These are phyloP conservation scores for Mentha longifolia DNA, from an alignment of 257 asterid genomes.

Conservation along the genomic window DNA sequence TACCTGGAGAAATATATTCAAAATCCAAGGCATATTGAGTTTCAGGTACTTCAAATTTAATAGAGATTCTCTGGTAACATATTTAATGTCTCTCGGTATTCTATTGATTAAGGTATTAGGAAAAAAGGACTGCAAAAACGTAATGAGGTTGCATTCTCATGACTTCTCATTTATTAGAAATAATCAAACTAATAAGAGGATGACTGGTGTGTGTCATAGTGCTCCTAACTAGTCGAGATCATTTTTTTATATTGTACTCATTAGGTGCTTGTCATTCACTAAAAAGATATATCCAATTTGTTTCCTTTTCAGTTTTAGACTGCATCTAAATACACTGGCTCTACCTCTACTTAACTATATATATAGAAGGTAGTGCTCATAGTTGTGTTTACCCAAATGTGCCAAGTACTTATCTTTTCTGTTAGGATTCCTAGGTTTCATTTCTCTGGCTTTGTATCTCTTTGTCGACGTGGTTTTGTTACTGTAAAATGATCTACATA, in stretches of 20 bases:
- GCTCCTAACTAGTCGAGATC: neutral
- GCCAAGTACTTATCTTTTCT: neutral
- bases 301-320: neutral
- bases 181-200: neutral
- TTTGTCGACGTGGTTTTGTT: neutral
- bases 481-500: neutral
- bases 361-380: neutral
- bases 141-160: slow-evolving; percentile 10
- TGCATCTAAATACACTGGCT: neutral
- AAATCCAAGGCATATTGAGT: slow-evolving; percentile 97
- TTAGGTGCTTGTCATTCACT: neutral
- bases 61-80: neutral
- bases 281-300: neutral
- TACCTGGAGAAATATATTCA: slow-evolving; percentile 93
- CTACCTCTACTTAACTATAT: neutral
- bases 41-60: slow-evolving; percentile 46
- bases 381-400: slow-evolving; percentile 4
- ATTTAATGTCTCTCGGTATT: neutral
- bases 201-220: no score
- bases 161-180: neutral
- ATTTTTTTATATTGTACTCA: neutral
- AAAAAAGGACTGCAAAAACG: neutral
- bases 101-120: neutral
- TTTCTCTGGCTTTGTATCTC: slow-evolving; percentile 1
- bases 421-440: neutral